Percentiles rank a stretch among this genome's conserved stretches.
Conservation (phyloP, 768 basidiomycete genomes). For the Dacryopinax primogenitus region DNA sequence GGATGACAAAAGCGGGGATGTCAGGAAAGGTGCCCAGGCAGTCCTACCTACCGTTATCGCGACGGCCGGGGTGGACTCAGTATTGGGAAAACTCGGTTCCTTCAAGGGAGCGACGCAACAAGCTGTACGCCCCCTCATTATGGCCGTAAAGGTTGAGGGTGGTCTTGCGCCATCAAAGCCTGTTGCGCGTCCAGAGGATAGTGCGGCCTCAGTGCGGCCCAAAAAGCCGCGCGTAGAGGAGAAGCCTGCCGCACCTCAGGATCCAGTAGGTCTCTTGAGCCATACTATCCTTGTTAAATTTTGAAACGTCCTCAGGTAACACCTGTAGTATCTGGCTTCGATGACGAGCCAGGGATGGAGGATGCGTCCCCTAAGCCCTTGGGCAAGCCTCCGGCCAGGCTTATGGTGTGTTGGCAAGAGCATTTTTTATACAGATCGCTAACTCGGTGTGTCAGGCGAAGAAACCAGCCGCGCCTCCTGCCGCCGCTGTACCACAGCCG, state of each 20-base stretch:
- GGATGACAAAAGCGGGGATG: constrained; percentile 83
- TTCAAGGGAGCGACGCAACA: constrained; percentile 84
- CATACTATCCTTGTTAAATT: not conserved
- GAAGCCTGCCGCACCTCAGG: not conserved
- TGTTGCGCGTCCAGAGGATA: constrained; percentile 22
- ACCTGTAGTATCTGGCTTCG: not conserved
- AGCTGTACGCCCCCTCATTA: constrained; percentile 75
- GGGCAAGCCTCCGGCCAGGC: constrained; percentile 17
- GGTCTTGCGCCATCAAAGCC: constrained; percentile 26
- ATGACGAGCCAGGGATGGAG: not conserved
- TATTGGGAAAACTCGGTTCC: constrained; percentile 71
- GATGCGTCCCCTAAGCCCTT: constrained; percentile 9
- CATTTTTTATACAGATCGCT: not conserved
- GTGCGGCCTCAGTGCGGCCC: too few relatives aligned
- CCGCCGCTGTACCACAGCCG: constrained; percentile 22
- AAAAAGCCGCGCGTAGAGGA: too few relatives aligned
- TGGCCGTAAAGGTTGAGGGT: constrained; percentile 46
- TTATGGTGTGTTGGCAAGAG: not conserved
- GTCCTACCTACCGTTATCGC: constrained; percentile 64
- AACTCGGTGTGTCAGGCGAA: not conserved
- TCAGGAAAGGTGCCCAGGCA: constrained; percentile 80
- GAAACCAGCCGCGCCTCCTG: constrained; percentile 18
- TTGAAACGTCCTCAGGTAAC: not conserved
- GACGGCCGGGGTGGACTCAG: constrained; percentile 65
- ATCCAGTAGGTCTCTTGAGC: not conserved